Evolutionary conservation across 208 protist species (phyloP), one percentile per base, ranked within the genome.

Genomic region (Leishmania guyanensis): DNA sequence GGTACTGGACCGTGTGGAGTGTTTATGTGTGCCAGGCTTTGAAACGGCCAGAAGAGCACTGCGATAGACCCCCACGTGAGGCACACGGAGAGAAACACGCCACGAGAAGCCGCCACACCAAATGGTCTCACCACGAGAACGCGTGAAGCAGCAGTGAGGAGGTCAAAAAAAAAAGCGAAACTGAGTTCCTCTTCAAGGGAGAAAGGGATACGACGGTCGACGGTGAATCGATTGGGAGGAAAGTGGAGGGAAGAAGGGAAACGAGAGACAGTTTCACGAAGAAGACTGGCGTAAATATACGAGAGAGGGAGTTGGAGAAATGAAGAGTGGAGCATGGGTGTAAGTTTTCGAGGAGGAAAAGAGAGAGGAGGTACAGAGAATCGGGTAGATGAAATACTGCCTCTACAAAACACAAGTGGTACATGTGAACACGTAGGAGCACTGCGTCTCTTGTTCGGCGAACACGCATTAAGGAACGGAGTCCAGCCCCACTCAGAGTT

Each of bases 331-430:
- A 29, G 17, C 6, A 51, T 29, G 8, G 26, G 22, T 12, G 58
- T 36, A 29, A 22, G 26, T 65, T 29, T 65, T 65, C 22, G 33
- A n/a, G 29, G 65, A 79, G 54, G 78, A 43, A 5, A 71, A 78
- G 71, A 26, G 43, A 53, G 51, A 72, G 16, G 72, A n/a, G 43
- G 29, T 36, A 79, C 16, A 12, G 60, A 22, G 9, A 50, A 50
- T 72, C 26, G 29, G 43, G 62, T 4, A 26, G 12, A 68, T 51
- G 26, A 22, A 43, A 14, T 16, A 29, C 46, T 33, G 69, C 39
- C 46, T 73, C 69, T 29, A 3, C 39, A 54, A 46, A 51, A 73
- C 8, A 22, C 9, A 48, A 73, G 39, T 17, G 26, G 46, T 54
- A 17, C 12, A 50, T 3, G 16, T 20, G 66, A 20, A 16, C 8